A percentile compares a stretch with the other conserved stretches of the same genome.
Conservation (phyloP, 169 alveolate species). For the Cryptosporidium andersoni region DNA sequence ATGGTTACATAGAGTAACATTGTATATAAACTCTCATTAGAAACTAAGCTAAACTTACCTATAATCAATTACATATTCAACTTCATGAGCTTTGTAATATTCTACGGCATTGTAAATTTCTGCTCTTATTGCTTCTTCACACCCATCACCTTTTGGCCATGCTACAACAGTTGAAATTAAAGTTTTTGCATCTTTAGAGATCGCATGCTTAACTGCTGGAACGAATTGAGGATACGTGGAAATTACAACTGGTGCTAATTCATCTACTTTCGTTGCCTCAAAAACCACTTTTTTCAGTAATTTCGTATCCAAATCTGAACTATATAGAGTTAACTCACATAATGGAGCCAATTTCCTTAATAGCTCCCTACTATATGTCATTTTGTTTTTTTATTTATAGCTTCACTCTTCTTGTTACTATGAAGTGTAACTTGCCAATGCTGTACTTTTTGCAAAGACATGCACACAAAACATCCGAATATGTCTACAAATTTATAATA, state of each 20-base stretch:
- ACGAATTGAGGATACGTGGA: constrained; percentile 66
- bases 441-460: too few species aligned
- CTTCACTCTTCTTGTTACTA: not conserved
- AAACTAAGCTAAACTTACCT: constrained; percentile 25
- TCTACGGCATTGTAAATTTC: constrained; percentile 62
- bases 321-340: constrained; percentile 64
- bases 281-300: constrained; percentile 41
- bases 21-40: not conserved
- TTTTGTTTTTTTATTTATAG: not conserved
- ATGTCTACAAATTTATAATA: too few species aligned
- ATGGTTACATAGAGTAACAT: too few species aligned
- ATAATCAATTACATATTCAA: constrained; percentile 66
- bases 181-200: constrained; percentile 16
- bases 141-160: constrained; percentile 72
- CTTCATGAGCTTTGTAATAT: constrained; percentile 66
- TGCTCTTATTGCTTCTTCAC: constrained; percentile 62
- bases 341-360: constrained; percentile 36
- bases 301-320: constrained; percentile 52
- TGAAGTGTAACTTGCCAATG: too few species aligned
- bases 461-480: too few species aligned
- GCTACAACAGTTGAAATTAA: constrained; percentile 67
- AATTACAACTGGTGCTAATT: constrained; percentile 58
- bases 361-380: constrained; percentile 21
- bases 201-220: constrained; percentile 47
- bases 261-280: constrained; percentile 44